Percentiles rank a stretch among this genome's conserved stretches.
Conservation (phyloP, 225 moss, liverwort and hornwort genomes). For the Straminergon stramineum region DNA sequence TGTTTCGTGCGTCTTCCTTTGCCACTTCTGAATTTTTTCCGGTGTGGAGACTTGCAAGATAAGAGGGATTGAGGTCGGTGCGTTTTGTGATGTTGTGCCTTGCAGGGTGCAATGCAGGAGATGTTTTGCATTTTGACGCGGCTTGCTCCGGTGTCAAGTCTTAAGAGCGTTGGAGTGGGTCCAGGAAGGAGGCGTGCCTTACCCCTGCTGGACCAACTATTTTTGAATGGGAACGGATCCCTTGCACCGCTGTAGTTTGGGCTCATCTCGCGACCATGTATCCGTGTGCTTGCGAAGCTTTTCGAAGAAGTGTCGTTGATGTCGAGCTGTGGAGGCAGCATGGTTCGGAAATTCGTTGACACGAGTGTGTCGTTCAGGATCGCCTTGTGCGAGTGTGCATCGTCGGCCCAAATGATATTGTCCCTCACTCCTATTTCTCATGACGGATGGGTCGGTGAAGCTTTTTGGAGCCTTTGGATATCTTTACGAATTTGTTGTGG, state of each 20-base stretch:
- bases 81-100: neutral
- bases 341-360: neutral
- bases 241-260: constrained; percentile 6
- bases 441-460: neutral
- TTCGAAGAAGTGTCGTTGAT: neutral
- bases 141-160: constrained; percentile 25
- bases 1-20: neutral
- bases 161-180: constrained; percentile 56
- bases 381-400: neutral
- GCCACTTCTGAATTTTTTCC: neutral
- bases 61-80: neutral
- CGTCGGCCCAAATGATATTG: neutral
- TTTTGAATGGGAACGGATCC: constrained; percentile 21
- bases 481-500: neutral
- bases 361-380: neutral
- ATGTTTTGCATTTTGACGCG: constrained; percentile 66
- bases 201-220: constrained; percentile 65
- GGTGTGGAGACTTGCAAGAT: neutral
- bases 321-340: neutral
- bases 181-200: constrained; percentile 58
- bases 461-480: neutral
- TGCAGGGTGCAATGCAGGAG: constrained; percentile 76
- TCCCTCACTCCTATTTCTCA: neutral
- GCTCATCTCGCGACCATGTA: neutral
- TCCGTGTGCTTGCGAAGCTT: neutral